A percentile compares a stretch with the other conserved stretches of the same genome.
Evolutionary conservation across 2,329 filamentous ascomycete genomes (phyloP).

Genomic region (Neodidymelliopsis sp.): DNA sequence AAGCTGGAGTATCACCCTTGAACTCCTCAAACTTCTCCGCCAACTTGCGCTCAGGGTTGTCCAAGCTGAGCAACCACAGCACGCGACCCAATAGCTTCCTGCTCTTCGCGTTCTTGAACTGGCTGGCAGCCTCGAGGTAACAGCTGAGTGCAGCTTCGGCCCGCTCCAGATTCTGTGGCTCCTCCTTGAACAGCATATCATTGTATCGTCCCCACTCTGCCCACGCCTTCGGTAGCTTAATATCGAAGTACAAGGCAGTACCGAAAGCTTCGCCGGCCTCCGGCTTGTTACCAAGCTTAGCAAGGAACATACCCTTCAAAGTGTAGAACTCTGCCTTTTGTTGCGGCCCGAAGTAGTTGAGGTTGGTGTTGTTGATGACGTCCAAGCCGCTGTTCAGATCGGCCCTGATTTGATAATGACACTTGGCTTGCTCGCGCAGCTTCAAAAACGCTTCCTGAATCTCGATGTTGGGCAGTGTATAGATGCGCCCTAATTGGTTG

Average conservation of each 20-base stretch:
- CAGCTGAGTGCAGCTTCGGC: conserved; percentile 94
- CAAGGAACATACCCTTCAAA: conserved; percentile 98
- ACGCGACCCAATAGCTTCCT: conserved; percentile 92
- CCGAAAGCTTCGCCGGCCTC: conserved; percentile 95
- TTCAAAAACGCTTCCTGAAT: conserved; percentile 99
- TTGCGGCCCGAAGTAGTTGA: conserved; percentile 95
- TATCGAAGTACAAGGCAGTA: conserved; percentile 93
- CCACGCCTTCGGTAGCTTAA: conserved; percentile 96
- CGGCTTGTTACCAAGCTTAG: conserved; percentile 87
- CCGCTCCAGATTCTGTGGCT: conserved; percentile 79
- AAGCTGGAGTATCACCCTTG: conserved; percentile 95
- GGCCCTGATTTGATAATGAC: conserved; percentile 94
- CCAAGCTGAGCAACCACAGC: conserved; percentile 92
- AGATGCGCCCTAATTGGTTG: conserved; percentile 94
- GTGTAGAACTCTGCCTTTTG: conserved; percentile 99
- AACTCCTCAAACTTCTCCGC: conserved; percentile 91
- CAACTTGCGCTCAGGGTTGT: conserved; percentile 84
- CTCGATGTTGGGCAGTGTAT: conserved; percentile 98
- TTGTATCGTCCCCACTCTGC: conserved; percentile 99
- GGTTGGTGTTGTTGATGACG: conserved; percentile 99
- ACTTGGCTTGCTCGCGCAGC: conserved; percentile 97
- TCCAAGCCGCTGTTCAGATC: conserved; percentile 93
- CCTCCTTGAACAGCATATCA: conserved; percentile 92
- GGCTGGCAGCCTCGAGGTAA: conserved; percentile 92
- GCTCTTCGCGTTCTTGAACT: conserved; percentile 97